Percentiles rank a stretch among this genome's conserved stretches.
These are phyloP conservation scores for Xylaria cubensis DNA, from an alignment of 495 filamentous ascomycete genomes.

Conservation along the genomic window DNA sequence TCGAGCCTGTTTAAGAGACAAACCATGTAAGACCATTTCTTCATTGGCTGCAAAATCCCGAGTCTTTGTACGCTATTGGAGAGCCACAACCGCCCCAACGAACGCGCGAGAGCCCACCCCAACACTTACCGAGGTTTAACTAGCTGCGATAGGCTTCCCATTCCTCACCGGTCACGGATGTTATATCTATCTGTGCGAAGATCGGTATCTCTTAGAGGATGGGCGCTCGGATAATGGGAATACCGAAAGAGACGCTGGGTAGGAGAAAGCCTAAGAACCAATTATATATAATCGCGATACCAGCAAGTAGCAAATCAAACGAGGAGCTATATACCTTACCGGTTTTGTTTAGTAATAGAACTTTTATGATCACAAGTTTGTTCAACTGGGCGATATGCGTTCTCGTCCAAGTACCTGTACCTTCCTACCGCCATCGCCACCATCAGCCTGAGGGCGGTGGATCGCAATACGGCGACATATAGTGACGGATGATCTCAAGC, in stretches of 20 bases:
- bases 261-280: background rate
- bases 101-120: background rate
- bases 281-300: background rate
- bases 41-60: constrained; percentile 21
- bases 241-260: background rate
- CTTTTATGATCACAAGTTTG: background rate
- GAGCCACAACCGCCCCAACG: constrained; percentile 1
- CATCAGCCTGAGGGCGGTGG: background rate
- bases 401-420: background rate
- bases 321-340: background rate
- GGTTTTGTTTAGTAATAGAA: background rate
- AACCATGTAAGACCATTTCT: constrained; percentile 5
- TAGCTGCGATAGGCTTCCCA: background rate
- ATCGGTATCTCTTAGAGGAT: background rate
- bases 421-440: background rate
- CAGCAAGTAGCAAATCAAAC: background rate
- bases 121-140: background rate
- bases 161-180: background rate
- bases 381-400: background rate
- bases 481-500: background rate
- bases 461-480: background rate
- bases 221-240: background rate
- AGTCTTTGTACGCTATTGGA: background rate
- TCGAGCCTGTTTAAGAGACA: background rate
- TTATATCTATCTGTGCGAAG: background rate